Base-by-base conservation (phyloP, 2,329 filamentous ascomycete species). In the Colletotrichum coccodes region DNA sequence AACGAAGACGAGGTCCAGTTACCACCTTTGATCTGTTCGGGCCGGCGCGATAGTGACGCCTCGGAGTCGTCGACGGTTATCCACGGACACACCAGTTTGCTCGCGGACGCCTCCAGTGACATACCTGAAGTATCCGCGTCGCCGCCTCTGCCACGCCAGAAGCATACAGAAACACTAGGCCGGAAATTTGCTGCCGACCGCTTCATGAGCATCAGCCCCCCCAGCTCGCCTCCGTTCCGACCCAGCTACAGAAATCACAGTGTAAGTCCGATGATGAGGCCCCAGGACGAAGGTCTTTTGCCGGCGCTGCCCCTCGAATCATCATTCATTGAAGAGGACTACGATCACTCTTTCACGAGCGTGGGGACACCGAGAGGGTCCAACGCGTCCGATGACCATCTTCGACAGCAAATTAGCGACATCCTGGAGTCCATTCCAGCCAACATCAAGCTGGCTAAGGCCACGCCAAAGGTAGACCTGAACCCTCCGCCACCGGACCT, bases 391-490 rank as follows among this genome's bases (percentile, higher is more conserved):
- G 89, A 92, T 71, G 90, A 94, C 71, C 88, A 93, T 64, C 85
- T 97, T 16, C 92, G 94, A 72, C 89, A 91, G 71, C 94, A 95
- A 76, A 95, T 97, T 56, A 92, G 89, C 75, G 89, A 92, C 59
- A 92, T 97, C 64, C 86, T 97, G 44, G 89, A 90, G 66, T 91
- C 87, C 23, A 93, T 97, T 70, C 94, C 94, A 2, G 91, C 91
- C 36, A 90, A 91, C 70, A 97, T 98, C 74, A 91, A 90, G 59
- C 85, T 98, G 47, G 89, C 89, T 1, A 85, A 86, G 2, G 82
- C 84, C 64, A 75, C 83, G 23, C 71, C 79, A 8, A 64, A 80
- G 68, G 80, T 87, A 70, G 86, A 87, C 54, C 77, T 90, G 62
- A 90, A 90, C 75, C 88, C 88, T 0, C 87, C 87, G 0, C 88